Conservation (phyloP, 2,329 filamentous ascomycete genomes). For the Cladophialophora yegresii region DNA sequence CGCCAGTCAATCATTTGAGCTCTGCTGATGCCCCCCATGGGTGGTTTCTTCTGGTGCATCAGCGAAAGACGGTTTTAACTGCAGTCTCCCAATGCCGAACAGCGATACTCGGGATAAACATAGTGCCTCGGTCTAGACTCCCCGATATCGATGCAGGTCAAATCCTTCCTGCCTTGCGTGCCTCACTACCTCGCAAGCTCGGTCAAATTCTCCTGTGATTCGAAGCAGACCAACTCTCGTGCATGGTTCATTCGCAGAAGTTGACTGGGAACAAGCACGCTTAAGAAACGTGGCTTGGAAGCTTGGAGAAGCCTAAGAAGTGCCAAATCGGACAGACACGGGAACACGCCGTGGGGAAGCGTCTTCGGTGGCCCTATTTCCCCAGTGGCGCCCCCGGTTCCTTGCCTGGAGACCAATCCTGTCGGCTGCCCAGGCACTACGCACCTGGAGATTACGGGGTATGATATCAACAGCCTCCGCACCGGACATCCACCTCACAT, state of each 20-base stretch:
- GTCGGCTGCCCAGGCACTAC: not conserved
- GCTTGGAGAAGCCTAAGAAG: conserved; percentile 11
- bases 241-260: not conserved
- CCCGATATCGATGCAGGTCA: too few species aligned
- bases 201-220: not conserved
- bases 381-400: not conserved
- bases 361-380: not conserved
- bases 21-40: too few species aligned
- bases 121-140: too few species aligned
- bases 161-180: too few species aligned
- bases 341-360: conserved; percentile 14
- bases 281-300: conserved; percentile 18
- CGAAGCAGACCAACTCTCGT: not conserved
- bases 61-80: too few species aligned
- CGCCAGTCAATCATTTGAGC: too few species aligned
- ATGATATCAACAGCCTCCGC: conserved; percentile 10
- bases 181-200: too few species aligned
- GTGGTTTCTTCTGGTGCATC: too few species aligned
- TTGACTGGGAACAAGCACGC: not conserved
- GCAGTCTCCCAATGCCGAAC: too few species aligned
- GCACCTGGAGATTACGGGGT: conserved; percentile 7
- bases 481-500: not conserved
- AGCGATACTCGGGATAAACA: too few species aligned
- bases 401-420: not conserved
- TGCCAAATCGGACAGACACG: not conserved